These are phyloP conservation scores for Fusarium hostae DNA, from an alignment of 2,329 filamentous ascomycete genomes.

Conservation along the genomic window DNA sequence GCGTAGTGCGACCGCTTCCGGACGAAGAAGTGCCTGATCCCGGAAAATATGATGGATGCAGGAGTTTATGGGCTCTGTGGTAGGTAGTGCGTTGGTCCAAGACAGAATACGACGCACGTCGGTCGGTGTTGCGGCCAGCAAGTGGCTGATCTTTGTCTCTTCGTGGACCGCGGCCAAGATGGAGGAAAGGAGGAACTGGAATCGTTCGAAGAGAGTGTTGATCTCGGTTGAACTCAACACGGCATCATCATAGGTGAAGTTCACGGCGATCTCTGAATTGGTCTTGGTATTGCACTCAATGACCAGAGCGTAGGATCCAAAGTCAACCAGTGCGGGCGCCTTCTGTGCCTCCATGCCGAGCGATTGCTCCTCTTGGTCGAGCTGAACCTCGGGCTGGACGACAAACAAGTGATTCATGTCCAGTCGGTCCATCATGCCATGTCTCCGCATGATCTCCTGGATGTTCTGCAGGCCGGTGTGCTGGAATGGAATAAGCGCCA, in stretches of 20 bases:
- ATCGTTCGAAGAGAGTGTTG: conserved; percentile 3
- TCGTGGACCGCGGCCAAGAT: not conserved
- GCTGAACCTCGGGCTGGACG: conserved; percentile 3
- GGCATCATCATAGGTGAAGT: conserved; percentile 7
- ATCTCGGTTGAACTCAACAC: conserved; percentile 6
- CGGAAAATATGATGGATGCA: conserved; percentile 2
- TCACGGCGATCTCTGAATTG: conserved; percentile 2
- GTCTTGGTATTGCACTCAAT: conserved; percentile 2
- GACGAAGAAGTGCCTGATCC: conserved; percentile 3
- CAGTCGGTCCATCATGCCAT: conserved; percentile 1
- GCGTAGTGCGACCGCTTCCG: not conserved
- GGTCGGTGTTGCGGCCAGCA: conserved; percentile 2
- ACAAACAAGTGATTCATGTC: conserved; percentile 8
- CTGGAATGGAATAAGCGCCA: conserved; percentile 1
- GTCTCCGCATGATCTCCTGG: conserved; percentile 3
- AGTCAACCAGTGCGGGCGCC: conserved; percentile 3
- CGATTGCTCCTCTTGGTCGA: conserved; percentile 8
- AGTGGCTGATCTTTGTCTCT: conserved; percentile 6
- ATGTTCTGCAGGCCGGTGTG: conserved; percentile 5
- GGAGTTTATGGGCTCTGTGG: conserved; percentile 1
- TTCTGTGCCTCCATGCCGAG: conserved; percentile 6
- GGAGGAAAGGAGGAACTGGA: conserved; percentile 6
- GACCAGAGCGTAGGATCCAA: conserved; percentile 9
- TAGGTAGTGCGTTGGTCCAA: conserved; percentile 6
- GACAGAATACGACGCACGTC: conserved; percentile 2